Evolutionary conservation across 495 filamentous ascomycete genomes (phyloP).

Genomic region (Neurospora sp.): DNA sequence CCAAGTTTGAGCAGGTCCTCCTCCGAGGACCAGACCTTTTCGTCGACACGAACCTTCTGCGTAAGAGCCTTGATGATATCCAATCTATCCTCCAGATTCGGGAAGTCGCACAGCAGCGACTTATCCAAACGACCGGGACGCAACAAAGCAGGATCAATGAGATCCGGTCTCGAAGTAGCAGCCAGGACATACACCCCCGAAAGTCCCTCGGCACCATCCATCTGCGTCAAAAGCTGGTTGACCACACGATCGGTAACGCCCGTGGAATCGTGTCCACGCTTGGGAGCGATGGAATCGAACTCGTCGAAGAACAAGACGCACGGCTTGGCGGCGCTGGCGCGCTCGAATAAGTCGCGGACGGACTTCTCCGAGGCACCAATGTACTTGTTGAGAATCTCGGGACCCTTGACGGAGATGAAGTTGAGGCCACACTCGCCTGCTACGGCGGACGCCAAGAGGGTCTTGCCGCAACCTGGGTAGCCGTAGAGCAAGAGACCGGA

Average conservation of each 20-base stretch:
- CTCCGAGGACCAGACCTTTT: conserved; percentile 43
- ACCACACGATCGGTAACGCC: conserved; percentile 98
- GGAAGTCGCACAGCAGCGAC: conserved; percentile 80
- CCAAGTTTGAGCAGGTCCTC: conserved; percentile 59
- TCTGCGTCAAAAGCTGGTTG: conserved; percentile 94
- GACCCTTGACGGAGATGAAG: conserved; percentile 96
- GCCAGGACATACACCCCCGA: conserved; percentile 93
- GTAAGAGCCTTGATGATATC: conserved; percentile 81
- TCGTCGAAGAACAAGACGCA: conserved; percentile 97
- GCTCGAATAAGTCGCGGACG: conserved; percentile 87
- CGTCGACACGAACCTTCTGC: conserved; percentile 60
- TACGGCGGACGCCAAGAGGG: conserved; percentile 82
- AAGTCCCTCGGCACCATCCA: conserved; percentile 95
- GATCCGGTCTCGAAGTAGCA: conserved; percentile 79
- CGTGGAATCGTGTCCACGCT: conserved; percentile 91
- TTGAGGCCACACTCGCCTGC: conserved; percentile 94
- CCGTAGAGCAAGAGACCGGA: conserved; percentile 90
- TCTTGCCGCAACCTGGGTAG: conserved; percentile 94
- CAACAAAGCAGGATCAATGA: conserved; percentile 88
- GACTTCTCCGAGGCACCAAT: conserved; percentile 94
- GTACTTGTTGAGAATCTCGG: conserved; percentile 97
- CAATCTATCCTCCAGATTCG: conserved; percentile 60
- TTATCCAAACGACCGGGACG: conserved; percentile 89
- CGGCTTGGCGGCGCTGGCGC: conserved; percentile 78
- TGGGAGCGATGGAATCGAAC: conserved; percentile 94